These are phyloP conservation scores for Mycena sp. DNA, from an alignment of 1,284 basidiomycete genomes.

Conservation along the genomic window DNA sequence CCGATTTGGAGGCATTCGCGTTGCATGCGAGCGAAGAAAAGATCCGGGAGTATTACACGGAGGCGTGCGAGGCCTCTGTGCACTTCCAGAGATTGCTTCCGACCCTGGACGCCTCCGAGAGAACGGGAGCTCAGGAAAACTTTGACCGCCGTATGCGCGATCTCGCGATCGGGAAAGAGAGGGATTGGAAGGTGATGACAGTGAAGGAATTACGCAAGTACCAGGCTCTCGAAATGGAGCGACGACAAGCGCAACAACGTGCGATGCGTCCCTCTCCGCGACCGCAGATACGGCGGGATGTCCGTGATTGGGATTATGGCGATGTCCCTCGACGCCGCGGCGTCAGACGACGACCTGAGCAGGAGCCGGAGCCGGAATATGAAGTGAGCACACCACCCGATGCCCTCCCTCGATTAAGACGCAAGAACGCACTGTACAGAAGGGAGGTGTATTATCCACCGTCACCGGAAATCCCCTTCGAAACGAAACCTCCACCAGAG, in stretches of 20 bases:
- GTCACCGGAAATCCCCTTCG: slow-evolving; percentile 3
- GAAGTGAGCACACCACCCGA: slow-evolving; percentile 24
- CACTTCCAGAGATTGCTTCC: slow-evolving; percentile 23
- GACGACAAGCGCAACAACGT: slow-evolving; percentile 14
- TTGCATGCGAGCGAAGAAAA: slow-evolving; percentile 21
- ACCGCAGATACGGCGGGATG: not conserved
- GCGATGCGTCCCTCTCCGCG: slow-evolving; percentile 21
- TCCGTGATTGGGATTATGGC: not conserved
- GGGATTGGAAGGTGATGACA: slow-evolving; percentile 24
- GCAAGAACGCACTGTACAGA: slow-evolving; percentile 23
- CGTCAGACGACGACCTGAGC: not conserved
- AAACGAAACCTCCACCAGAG: not conserved
- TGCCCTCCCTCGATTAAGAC: slow-evolving; percentile 16
- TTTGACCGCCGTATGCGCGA: slow-evolving; percentile 25
- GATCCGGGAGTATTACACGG: slow-evolving; percentile 26
- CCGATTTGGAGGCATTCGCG: slow-evolving; percentile 23
- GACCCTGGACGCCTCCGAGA: slow-evolving; percentile 8
- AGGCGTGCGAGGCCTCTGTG: slow-evolving; percentile 26
- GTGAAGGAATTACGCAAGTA: slow-evolving; percentile 25
- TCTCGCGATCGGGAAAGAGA: slow-evolving; percentile 21
- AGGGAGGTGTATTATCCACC: not conserved
- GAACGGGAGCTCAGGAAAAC: slow-evolving; percentile 7
- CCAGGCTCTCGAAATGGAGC: slow-evolving; percentile 20
- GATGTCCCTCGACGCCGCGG: not conserved
- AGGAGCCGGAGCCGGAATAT: slow-evolving; percentile 9